Conservation (phyloP, 352 stramenopile species). For the Phytophthora tubulina region DNA sequence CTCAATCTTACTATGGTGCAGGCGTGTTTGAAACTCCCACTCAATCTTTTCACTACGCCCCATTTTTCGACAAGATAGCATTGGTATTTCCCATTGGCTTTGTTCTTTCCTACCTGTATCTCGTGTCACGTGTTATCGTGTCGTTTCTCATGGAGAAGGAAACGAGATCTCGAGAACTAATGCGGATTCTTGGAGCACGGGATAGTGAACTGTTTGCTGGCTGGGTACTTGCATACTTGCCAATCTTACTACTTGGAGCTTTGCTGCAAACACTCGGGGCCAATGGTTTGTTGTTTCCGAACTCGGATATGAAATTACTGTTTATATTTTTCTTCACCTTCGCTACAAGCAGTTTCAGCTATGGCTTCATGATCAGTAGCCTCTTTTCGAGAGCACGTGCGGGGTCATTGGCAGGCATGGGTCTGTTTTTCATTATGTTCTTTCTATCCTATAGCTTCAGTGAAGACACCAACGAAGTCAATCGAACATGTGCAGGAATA, state of each 20-base stretch:
- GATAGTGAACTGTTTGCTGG: conserved; percentile 59
- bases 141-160: conserved; percentile 95
- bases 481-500: conserved; percentile 51
- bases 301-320: conserved; percentile 50
- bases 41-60: conserved; percentile 59
- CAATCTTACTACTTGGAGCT: conserved; percentile 57
- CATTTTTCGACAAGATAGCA: conserved; percentile 84
- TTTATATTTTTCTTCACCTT: conserved; percentile 86
- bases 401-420: conserved; percentile 79
- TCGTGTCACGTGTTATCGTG: conserved; percentile 91
- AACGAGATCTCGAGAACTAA: conserved; percentile 88
- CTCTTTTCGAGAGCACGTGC: conserved; percentile 67
- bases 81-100: conserved; percentile 91
- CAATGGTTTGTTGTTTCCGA: conserved; percentile 51
- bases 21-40: conserved; percentile 61
- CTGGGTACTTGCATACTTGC: conserved; percentile 87
- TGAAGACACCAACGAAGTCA: conserved; percentile 46
- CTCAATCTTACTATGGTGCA: conserved; percentile 65
- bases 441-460: conserved; percentile 85
- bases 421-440: conserved; percentile 82
- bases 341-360: conserved; percentile 79
- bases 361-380: conserved; percentile 77
- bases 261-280: conserved; percentile 59
- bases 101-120: conserved; percentile 93
- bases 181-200: conserved; percentile 92